Conservation (phyloP, 345 rosid species). For the Citrus inodora region DNA sequence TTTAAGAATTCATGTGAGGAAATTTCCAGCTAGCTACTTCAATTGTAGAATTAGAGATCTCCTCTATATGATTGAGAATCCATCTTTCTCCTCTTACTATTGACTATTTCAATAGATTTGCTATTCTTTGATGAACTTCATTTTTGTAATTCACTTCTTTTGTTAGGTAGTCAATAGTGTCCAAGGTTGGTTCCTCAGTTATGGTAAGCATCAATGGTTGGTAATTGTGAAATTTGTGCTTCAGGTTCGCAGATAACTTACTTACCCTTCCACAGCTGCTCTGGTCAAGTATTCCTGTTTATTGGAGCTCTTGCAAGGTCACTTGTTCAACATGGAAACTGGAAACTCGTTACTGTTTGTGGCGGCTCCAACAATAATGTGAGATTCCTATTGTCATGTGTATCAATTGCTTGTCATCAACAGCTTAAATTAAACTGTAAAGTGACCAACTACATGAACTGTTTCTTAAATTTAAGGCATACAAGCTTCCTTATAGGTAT, state of each 20-base stretch:
- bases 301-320: neutral
- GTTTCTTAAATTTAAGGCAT: neutral
- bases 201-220: neutral
- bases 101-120: neutral
- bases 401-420: neutral
- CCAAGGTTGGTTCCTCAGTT: neutral
- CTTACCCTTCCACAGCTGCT: neutral
- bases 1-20: neutral
- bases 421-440: neutral
- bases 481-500: neutral
- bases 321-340: neutral
- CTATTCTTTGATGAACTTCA: neutral
- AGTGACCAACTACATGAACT: neutral
- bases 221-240: neutral
- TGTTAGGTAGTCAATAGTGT: neutral
- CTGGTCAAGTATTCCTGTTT: neutral
- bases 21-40: neutral
- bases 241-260: neutral
- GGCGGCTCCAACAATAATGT: neutral
- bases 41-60: neutral
- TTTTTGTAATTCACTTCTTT: neutral
- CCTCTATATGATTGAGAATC: neutral
- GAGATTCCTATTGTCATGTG: neutral
- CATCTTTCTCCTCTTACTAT: neutral
- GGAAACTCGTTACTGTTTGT: neutral